Percentiles rank a stretch among this genome's conserved stretches.
phyloP scores from a whole-genome alignment of 441 rosid genomes.

The Erysimum pusillum region DNA sequence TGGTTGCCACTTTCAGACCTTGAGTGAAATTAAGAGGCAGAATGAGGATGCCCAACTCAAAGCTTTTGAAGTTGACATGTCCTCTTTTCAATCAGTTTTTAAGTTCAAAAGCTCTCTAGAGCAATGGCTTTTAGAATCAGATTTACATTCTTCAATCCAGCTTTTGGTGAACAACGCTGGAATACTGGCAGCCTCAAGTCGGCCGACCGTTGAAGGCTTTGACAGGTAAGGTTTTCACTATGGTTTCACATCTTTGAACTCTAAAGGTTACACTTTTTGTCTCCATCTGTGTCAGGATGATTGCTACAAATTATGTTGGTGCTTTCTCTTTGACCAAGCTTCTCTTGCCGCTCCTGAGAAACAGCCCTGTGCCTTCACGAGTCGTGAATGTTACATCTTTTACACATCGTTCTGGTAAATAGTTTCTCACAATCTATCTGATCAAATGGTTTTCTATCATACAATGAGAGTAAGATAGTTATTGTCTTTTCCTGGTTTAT shows the following conservation, averaged over 20 bases:
- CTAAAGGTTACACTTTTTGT: constrained; percentile 3
- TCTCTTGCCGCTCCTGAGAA: constrained; percentile 82
- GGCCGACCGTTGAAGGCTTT: constrained; percentile 77
- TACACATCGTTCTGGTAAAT: constrained; percentile 80
- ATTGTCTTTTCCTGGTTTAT: constrained; percentile 24
- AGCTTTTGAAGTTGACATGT: constrained; percentile 79
- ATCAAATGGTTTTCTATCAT: background rate
- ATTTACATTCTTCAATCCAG: constrained; percentile 82
- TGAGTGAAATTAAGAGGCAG: constrained; percentile 56
- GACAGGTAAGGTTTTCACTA: constrained; percentile 64
- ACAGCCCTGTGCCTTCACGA: constrained; percentile 79
- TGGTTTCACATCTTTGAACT: background rate
- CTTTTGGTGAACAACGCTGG: constrained; percentile 93
- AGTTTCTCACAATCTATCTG: constrained; percentile 11
- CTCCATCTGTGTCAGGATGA: constrained; percentile 66
- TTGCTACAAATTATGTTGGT: constrained; percentile 84
- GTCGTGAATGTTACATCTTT: constrained; percentile 94
- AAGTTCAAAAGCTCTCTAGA: constrained; percentile 70
- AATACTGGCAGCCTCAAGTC: constrained; percentile 74
- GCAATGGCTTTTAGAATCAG: constrained; percentile 77
- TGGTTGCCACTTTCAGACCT: constrained; percentile 52
- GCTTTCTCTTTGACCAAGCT: constrained; percentile 74
- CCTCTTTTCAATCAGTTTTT: constrained; percentile 73
- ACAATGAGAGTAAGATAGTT: constrained; percentile 10
- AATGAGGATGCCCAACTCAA: constrained; percentile 64